Evolutionary conservation across 2,329 filamentous ascomycete species (phyloP).

Genomic region (Talaromyces sp.): DNA sequence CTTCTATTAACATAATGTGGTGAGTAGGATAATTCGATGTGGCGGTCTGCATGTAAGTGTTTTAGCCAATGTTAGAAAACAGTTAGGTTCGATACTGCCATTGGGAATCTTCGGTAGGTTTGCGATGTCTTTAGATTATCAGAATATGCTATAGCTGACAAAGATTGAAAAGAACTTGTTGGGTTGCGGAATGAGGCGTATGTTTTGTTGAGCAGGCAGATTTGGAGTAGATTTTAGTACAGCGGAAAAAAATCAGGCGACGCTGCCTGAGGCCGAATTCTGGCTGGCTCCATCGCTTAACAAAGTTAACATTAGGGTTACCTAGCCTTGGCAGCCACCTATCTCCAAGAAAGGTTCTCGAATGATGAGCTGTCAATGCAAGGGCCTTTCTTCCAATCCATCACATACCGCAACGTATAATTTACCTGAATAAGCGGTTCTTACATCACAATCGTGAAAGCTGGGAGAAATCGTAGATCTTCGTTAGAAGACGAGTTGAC

Average conservation of each 20-base stretch:
- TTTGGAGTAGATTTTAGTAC: background rate
- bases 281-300: background rate
- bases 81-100: background rate
- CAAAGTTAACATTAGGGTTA: background rate
- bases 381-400: background rate
- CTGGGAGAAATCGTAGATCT: no score
- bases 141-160: background rate
- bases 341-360: no score
- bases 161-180: background rate
- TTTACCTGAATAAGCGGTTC: no score
- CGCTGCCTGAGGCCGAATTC: background rate
- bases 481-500: no score
- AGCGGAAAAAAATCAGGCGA: background rate
- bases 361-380: constrained; percentile 1
- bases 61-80: constrained; percentile 4
- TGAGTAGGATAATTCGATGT: background rate
- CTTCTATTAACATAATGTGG: background rate
- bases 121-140: background rate
- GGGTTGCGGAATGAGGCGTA: background rate
- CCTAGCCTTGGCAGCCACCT: no score
- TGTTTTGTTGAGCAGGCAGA: background rate
- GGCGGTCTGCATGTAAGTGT: constrained; percentile 5
- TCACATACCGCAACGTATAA: no score
- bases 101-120: background rate
- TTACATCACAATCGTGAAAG: no score